Percentiles rank a stretch among this genome's conserved stretches.
Evolutionary conservation across 345 rosid genomes (phyloP).

Genomic region (Leavenworthia alabamica): DNA sequence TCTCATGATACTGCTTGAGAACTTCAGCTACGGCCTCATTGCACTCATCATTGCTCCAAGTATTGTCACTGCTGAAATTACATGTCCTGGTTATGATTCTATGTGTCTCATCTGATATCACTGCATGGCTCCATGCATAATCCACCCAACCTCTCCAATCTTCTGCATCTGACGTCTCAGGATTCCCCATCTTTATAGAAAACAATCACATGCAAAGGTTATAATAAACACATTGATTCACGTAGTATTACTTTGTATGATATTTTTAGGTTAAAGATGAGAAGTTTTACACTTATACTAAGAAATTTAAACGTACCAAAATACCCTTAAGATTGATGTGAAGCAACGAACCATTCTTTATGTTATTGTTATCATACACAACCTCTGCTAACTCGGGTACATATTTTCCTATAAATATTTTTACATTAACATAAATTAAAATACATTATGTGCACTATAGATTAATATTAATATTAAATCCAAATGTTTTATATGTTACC

Average conservation of each 20-base stretch:
- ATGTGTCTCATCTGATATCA: conserved; percentile 85
- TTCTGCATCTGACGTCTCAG: conserved; percentile 86
- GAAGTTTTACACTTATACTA: neutral
- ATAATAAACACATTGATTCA: neutral
- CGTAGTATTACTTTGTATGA: neutral
- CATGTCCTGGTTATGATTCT: conserved; percentile 69
- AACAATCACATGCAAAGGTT: neutral
- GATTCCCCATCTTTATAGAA: conserved; percentile 72
- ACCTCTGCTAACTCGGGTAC: conserved; percentile 72
- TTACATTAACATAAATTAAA: neutral
- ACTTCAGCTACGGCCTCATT: conserved; percentile 55
- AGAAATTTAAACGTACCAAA: conserved; percentile 44
- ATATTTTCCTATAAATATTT: conserved; percentile 54
- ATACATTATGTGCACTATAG: neutral
- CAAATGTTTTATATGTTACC: conserved; percentile 32
- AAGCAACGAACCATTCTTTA: conserved; percentile 48
- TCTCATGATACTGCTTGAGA: conserved; percentile 65
- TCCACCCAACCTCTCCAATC: conserved; percentile 95
- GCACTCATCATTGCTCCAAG: conserved; percentile 69
- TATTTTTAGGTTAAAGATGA: neutral
- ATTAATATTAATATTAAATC: neutral
- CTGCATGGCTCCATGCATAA: conserved; percentile 99
- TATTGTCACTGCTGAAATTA: conserved; percentile 68
- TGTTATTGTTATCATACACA: conserved; percentile 44
- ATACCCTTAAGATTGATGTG: conserved; percentile 70